Conservation (phyloP, 2,329 filamentous ascomycete species). For the Nectriaceae sp. region DNA sequence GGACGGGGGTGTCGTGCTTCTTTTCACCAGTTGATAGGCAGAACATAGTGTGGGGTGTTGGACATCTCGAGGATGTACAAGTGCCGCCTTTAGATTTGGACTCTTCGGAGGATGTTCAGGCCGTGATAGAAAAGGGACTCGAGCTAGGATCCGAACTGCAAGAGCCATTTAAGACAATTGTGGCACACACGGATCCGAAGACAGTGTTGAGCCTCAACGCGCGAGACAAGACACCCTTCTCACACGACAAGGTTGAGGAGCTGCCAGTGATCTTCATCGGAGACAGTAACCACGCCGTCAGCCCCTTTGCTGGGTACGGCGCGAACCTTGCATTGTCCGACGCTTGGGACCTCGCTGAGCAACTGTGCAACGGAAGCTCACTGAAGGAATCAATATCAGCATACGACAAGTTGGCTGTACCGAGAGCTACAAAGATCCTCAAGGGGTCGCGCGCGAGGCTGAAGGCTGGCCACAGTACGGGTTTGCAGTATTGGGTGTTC, state of each 20-base stretch:
- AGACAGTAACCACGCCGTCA: conserved; percentile 52
- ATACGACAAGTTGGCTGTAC: conserved; percentile 40
- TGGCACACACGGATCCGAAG: conserved; percentile 40
- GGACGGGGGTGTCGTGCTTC: conserved; percentile 44
- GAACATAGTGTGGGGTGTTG: conserved; percentile 45
- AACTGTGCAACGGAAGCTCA: conserved; percentile 32
- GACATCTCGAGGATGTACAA: conserved; percentile 30
- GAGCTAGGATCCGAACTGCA: conserved; percentile 37
- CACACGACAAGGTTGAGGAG: conserved; percentile 30
- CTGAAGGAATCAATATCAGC: conserved; percentile 29
- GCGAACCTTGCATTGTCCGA: conserved; percentile 50
- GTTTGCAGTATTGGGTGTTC: conserved; percentile 24
- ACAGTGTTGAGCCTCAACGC: conserved; percentile 42
- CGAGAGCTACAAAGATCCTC: conserved; percentile 32
- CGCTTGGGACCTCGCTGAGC: conserved; percentile 47
- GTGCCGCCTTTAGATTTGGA: conserved; percentile 12
- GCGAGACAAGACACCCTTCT: conserved; percentile 46
- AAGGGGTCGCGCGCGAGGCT: conserved; percentile 24
- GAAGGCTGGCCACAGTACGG: conserved; percentile 25
- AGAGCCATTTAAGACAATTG: conserved; percentile 42
- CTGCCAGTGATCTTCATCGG: conserved; percentile 47
- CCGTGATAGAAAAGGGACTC: conserved; percentile 33
- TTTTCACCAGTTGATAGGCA: conserved; percentile 44
- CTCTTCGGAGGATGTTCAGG: conserved; percentile 22
- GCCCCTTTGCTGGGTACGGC: conserved; percentile 50